phyloP scores from a whole-genome alignment of 805 yeast genomes.

The Torulaspora maleeae region DNA sequence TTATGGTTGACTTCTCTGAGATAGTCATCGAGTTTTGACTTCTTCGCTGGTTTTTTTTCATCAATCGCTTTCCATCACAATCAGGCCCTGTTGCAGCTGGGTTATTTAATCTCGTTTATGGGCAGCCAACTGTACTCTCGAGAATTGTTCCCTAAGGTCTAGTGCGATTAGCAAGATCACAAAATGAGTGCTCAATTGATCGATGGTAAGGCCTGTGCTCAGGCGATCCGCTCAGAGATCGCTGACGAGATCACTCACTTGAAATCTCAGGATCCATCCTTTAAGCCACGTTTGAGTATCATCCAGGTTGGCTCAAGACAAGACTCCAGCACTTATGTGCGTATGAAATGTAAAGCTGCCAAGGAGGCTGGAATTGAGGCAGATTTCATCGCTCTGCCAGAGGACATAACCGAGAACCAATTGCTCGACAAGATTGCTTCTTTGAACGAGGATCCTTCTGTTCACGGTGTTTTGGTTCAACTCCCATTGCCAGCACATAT shows the following conservation, averaged over 20 bases:
- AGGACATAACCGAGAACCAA: slow-evolving; percentile 53
- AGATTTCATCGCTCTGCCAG: slow-evolving; percentile 59
- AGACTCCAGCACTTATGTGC: slow-evolving; percentile 87
- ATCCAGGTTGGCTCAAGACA: slow-evolving; percentile 88
- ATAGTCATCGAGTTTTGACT: slow-evolving; percentile 2
- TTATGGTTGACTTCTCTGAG: slow-evolving; percentile 3
- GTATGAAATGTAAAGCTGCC: slow-evolving; percentile 88
- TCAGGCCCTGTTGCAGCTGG: neutral
- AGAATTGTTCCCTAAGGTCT: neutral
- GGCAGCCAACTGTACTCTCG: neutral
- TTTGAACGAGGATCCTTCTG: slow-evolving; percentile 67
- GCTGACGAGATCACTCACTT: slow-evolving; percentile 46
- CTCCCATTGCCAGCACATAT: slow-evolving; percentile 81
- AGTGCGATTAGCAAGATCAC: neutral
- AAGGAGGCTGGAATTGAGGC: slow-evolving; percentile 74
- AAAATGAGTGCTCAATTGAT: slow-evolving; percentile 36
- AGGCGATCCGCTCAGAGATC: slow-evolving; percentile 48
- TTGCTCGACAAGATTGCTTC: slow-evolving; percentile 54
- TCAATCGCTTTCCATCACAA: neutral
- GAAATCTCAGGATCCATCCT: slow-evolving; percentile 43
- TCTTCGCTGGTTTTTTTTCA: slow-evolving; percentile 3
- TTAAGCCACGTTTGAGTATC: slow-evolving; percentile 73
- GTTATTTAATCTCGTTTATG: slow-evolving; percentile 6
- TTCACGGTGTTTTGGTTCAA: slow-evolving; percentile 86
- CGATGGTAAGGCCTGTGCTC: slow-evolving; percentile 59